Conservation (phyloP, 148 eudicot species). For the Chenopodium berlandieri region DNA sequence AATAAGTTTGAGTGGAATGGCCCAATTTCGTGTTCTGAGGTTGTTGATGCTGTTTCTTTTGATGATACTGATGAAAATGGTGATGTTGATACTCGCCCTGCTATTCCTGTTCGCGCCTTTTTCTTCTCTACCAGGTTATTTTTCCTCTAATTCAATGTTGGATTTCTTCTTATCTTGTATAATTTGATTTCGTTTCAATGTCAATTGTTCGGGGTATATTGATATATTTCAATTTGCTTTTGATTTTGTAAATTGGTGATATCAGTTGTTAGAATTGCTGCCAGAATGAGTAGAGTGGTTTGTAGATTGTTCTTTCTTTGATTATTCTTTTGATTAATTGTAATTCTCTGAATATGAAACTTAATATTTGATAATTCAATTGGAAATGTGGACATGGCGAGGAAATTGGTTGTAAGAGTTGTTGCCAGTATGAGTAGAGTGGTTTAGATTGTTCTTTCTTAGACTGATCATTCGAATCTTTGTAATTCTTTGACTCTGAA, state of each 20-base stretch:
- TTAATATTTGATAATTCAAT: neutral
- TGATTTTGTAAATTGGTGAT: no score
- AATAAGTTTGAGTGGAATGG: constrained; percentile 49
- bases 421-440: no score
- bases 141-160: neutral
- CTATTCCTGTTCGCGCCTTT: constrained; percentile 83
- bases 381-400: neutral
- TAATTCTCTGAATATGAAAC: no score
- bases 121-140: constrained; percentile 88
- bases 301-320: neutral
- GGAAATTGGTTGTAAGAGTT: neutral
- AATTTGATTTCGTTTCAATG: neutral
- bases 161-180: neutral
- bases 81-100: constrained; percentile 30
- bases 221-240: no score
- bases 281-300: no score
- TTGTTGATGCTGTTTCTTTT: constrained; percentile 25
- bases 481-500: no score
- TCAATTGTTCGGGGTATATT: neutral
- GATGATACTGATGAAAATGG: constrained; percentile 9
- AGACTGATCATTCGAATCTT: no score
- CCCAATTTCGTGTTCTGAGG: constrained; percentile 40
- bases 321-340: no score
- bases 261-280: no score
- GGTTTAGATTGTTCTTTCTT: neutral